Evolutionary conservation across 768 basidiomycete genomes (phyloP).

Genomic region (Lactifluus pinguis): DNA sequence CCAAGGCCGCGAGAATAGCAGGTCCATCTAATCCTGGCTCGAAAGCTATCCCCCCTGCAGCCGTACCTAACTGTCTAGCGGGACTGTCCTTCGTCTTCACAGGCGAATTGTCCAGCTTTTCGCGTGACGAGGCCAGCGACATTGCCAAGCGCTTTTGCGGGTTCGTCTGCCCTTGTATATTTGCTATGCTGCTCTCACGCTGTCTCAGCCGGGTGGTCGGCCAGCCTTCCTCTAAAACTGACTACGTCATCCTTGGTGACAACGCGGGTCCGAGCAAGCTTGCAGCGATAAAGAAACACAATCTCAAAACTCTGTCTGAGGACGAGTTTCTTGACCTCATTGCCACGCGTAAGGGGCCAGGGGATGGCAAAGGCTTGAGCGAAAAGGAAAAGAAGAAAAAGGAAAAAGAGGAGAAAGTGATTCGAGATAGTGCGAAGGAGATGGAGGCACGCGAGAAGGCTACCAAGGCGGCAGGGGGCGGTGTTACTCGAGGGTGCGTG

Average conservation of each 20-base stretch:
- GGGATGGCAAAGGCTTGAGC: conserved; percentile 40
- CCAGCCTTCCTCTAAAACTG: conserved; percentile 84
- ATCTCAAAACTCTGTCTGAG: conserved; percentile 67
- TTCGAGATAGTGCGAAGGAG: conserved; percentile 62
- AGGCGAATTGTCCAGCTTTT: conserved; percentile 79
- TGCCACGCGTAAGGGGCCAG: conserved; percentile 51
- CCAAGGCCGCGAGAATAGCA: conserved; percentile 51
- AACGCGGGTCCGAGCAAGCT: conserved; percentile 87
- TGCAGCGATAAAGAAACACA: conserved; percentile 76
- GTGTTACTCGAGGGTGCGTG: conserved; percentile 21
- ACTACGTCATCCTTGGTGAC: conserved; percentile 80
- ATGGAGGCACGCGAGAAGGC: conserved; percentile 66
- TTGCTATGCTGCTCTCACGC: background rate
- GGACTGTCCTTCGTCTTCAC: conserved; percentile 94
- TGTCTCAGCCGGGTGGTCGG: conserved; percentile 65
- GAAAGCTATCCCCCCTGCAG: conserved; percentile 56
- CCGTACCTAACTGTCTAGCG: conserved; percentile 71
- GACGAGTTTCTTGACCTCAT: conserved; percentile 85
- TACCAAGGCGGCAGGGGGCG: conserved; percentile 15
- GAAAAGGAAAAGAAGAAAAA: conserved; percentile 75
- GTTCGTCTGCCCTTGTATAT: conserved; percentile 37
- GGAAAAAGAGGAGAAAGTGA: conserved; percentile 71
- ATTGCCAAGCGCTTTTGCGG: conserved; percentile 90
- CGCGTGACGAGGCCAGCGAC: conserved; percentile 80
- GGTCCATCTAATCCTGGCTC: conserved; percentile 50